A percentile compares a stretch with the other conserved stretches of the same genome.
These are phyloP conservation scores for Nakazawaea sp. DNA, from an alignment of 805 yeast species.

Conservation along the genomic window DNA sequence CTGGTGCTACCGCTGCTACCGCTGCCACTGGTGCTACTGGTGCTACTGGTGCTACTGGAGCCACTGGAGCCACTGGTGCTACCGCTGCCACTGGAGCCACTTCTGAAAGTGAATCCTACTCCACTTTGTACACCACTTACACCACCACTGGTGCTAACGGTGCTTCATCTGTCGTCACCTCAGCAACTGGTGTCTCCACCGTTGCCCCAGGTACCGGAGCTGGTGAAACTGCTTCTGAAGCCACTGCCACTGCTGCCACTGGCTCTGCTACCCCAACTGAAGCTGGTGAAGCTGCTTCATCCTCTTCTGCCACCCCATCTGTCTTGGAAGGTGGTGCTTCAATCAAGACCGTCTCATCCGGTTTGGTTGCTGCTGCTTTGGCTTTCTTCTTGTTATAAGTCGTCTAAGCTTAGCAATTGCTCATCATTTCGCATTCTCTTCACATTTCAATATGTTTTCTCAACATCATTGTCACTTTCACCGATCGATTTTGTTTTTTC, in stretches of 20 bases:
- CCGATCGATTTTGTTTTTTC: too few species aligned
- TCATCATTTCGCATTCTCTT: too few species aligned
- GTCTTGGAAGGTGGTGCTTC: conserved; percentile 9
- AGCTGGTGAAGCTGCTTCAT: not conserved
- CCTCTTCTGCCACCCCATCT: not conserved
- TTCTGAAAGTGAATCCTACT: conserved; percentile 6
- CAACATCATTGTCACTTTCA: too few species aligned
- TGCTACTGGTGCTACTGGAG: conserved; percentile 12
- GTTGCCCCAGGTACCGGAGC: conserved; percentile 2
- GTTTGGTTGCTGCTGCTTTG: conserved; percentile 10
- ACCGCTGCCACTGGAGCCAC: conserved; percentile 13
- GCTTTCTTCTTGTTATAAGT: conserved; percentile 10
- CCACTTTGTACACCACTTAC: conserved; percentile 9
- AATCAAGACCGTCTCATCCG: conserved; percentile 3
- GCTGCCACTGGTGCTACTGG: conserved; percentile 13
- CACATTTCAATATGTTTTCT: too few species aligned
- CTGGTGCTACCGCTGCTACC: conserved; percentile 13
- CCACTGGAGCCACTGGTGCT: conserved; percentile 12
- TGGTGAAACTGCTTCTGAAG: conserved; percentile 1
- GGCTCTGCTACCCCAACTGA: not conserved
- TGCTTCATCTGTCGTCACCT: conserved; percentile 8
- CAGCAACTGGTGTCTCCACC: conserved; percentile 9
- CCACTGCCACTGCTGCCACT: not conserved
- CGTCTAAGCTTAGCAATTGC: too few species aligned
- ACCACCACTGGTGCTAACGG: conserved; percentile 12